Evolutionary conservation across 2,329 filamentous ascomycete species (phyloP), one percentile per base, ranked within the genome.

Genomic region (Pyrenochaeta sp.): DNA sequence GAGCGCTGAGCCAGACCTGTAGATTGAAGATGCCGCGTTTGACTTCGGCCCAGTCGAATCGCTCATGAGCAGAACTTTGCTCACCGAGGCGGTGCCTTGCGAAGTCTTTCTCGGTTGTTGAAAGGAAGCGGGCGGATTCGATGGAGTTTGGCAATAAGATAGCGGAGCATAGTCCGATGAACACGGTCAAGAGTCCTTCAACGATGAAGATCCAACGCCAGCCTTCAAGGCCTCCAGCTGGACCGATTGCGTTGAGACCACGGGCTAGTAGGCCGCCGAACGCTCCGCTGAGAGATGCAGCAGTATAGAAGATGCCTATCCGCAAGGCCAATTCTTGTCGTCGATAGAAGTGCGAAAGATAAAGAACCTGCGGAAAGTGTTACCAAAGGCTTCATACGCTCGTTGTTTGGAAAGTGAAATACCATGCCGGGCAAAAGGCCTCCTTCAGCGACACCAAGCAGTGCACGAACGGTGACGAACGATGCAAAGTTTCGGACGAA

Each of bases 281-380:
- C 1, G 87, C 87, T 2, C 87, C 87, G 0, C 86, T 88, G 5
- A 90, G 75, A 1, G 87, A 88, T 0, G 88, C 87, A 1, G 87
- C 86, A 0, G 87, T 89, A 70, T 90, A 91, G 67, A 91, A 90
- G 5, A 90, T 78, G 30, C 87, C 88, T 49, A 91, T 88, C 4
- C 88, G 81, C 37, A 89, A 73, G 0, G 86, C 86, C 60, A 90
- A 78, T 62, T 90, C 86, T 1, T 82, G 79, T 22, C 87, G 80
- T 19, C 81, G 84, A 66, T 90, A 88, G 61, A 90, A 83, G 6
- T 82, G 80, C 0, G 87, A 88, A 12, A 91, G 80, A 66, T 91
- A 91, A 1, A 91, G 77, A 1, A 68, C 66, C 66, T 68, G 36
- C 13, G 24, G 1, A 19, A 7, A 2, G 9, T 1, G 44, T 66